A percentile compares a stretch with the other conserved stretches of the same genome.
Conservation (phyloP, 805 yeast species). For the Henningerozyma blattae region DNA sequence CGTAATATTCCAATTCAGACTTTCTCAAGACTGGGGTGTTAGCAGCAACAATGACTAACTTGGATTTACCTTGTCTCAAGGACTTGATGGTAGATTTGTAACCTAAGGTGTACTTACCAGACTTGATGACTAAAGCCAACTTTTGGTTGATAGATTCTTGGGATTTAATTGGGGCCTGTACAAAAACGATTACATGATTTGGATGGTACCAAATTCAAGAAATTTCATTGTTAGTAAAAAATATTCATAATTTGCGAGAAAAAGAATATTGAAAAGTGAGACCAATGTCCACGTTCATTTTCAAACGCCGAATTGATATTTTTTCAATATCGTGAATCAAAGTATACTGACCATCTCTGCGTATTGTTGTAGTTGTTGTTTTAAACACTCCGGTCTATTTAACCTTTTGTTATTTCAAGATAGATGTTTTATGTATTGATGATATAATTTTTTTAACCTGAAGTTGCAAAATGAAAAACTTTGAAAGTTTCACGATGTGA, state of each 20-base stretch:
- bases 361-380: slow-evolving; percentile 26
- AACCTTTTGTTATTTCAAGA: slow-evolving; percentile 4
- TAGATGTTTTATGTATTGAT: too few relatives aligned
- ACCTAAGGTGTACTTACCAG: slow-evolving; percentile 99
- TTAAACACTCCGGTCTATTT: slow-evolving; percentile 84
- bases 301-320: background rate
- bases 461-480: too few relatives aligned
- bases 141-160: slow-evolving; percentile 95
- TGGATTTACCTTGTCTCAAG: slow-evolving; percentile 97
- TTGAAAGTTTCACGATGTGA: too few relatives aligned
- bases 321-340: slow-evolving; percentile 1
- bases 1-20: slow-evolving; percentile 99
- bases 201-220: slow-evolving; percentile 5
- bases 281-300: background rate
- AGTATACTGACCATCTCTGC: slow-evolving; percentile 95
- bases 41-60: slow-evolving; percentile 94
- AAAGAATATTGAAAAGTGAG: background rate
- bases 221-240: slow-evolving; percentile 5
- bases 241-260: background rate
- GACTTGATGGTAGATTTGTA: slow-evolving; percentile 98
- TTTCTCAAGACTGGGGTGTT: slow-evolving; percentile 99
- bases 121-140: slow-evolving; percentile 95
- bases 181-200: background rate
- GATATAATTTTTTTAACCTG: too few relatives aligned
- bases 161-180: slow-evolving; percentile 84